Percentiles rank a stretch among this genome's conserved stretches.
These are phyloP conservation scores for Chaetomium strumarium DNA, from an alignment of 2,329 filamentous ascomycete genomes.

Conservation along the genomic window DNA sequence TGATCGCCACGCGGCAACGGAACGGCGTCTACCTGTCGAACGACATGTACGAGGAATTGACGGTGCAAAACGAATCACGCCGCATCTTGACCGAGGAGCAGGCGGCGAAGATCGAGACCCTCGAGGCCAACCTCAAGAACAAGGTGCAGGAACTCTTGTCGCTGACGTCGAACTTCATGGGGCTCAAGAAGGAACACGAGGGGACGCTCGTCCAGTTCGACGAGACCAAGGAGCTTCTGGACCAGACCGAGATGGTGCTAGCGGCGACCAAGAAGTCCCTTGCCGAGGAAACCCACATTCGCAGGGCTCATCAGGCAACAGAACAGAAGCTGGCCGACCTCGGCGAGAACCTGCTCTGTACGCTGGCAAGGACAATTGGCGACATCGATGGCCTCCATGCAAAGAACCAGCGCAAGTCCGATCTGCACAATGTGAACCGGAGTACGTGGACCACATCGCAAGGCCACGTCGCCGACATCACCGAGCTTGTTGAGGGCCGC, in stretches of 20 bases:
- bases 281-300: slow-evolving; percentile 70
- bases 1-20: slow-evolving; percentile 85
- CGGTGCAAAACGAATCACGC: slow-evolving; percentile 83
- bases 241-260: slow-evolving; percentile 82
- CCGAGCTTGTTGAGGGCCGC: slow-evolving; percentile 67
- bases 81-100: slow-evolving; percentile 91
- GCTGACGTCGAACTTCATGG: slow-evolving; percentile 80
- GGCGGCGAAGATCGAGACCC: slow-evolving; percentile 81
- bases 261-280: slow-evolving; percentile 69
- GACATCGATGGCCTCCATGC: slow-evolving; percentile 79
- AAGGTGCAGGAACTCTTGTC: slow-evolving; percentile 90
- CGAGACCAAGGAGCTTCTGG: slow-evolving; percentile 72
- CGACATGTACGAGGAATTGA: slow-evolving; percentile 86
- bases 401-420: slow-evolving; percentile 79
- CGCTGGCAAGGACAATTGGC: slow-evolving; percentile 67
- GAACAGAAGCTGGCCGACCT: slow-evolving; percentile 70
- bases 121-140: slow-evolving; percentile 84
- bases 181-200: slow-evolving; percentile 85
- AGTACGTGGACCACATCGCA: slow-evolving; percentile 73
- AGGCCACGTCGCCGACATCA: slow-evolving; percentile 68
- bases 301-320: slow-evolving; percentile 79
- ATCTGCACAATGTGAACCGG: slow-evolving; percentile 74
- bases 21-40: slow-evolving; percentile 93
- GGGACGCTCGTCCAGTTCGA: slow-evolving; percentile 65
- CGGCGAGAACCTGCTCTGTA: slow-evolving; percentile 70